Percentiles rank a stretch among this genome's conserved stretches.
Conservation (phyloP, 495 filamentous ascomycete genomes). For the Paragyromitra xinjiangensis region DNA sequence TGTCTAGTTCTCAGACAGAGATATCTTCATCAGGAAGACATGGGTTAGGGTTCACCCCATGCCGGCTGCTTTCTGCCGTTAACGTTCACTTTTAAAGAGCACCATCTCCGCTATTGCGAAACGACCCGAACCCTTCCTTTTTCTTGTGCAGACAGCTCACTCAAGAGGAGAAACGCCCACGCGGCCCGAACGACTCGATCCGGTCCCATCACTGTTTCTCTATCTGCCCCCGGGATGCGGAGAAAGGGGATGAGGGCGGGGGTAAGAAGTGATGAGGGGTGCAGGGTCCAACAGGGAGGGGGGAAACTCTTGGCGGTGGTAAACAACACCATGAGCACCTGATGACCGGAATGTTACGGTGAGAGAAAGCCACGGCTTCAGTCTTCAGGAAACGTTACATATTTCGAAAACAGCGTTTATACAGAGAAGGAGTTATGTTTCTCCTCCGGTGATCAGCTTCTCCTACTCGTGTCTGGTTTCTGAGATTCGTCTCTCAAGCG, state of each 20-base stretch:
- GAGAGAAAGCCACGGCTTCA: neutral
- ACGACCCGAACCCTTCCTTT: conserved; percentile 5
- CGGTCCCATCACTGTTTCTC: neutral
- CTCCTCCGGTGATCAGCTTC: neutral
- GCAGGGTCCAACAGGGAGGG: conserved; percentile 10
- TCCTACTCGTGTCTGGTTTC: neutral
- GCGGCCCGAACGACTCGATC: conserved; percentile 7
- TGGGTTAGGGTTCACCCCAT: neutral
- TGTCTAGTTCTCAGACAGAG: neutral
- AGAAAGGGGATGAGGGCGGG: neutral
- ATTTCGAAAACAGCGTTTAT: neutral
- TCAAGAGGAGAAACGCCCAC: neutral
- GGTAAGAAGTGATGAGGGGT: conserved; percentile 1
- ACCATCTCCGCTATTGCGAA: conserved; percentile 27
- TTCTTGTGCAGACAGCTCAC: neutral
- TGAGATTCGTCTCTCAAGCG: neutral
- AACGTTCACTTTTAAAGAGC: conserved; percentile 2
- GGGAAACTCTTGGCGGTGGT: conserved; percentile 8
- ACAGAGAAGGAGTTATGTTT: conserved; percentile 7
- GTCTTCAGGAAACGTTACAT: neutral
- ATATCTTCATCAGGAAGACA: neutral
- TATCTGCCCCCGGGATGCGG: neutral
- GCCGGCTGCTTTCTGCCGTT: neutral
- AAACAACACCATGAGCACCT: conserved; percentile 28
- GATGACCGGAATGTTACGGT: conserved; percentile 23